Evolutionary conservation across 75 land plant species (phyloP).

Genomic region (Pinus tabuliformis): DNA sequence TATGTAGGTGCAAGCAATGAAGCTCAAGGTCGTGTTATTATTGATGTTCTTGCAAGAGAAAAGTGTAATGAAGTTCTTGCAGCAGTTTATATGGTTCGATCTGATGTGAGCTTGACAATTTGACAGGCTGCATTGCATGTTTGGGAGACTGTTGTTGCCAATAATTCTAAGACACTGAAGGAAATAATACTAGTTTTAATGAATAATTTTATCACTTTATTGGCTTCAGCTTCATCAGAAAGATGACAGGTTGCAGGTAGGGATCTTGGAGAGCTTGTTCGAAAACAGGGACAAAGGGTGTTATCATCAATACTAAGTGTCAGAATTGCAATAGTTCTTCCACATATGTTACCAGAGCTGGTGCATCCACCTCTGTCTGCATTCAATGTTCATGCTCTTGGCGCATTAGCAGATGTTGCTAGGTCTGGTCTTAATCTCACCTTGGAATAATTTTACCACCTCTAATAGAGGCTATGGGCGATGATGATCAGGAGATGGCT

Average conservation of each 20-base stretch:
- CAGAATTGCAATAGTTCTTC: slow-evolving; percentile 92
- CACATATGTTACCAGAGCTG: slow-evolving; percentile 96
- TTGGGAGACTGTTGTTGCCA: slow-evolving; percentile 99
- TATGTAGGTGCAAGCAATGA: slow-evolving; percentile 99
- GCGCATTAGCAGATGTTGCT: slow-evolving; percentile 98
- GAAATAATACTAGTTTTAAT: slow-evolving; percentile 99
- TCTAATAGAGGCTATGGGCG: slow-evolving; percentile 81
- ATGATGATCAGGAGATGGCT: slow-evolving; percentile 71
- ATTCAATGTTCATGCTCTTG: slow-evolving; percentile 98
- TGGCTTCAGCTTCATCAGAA: slow-evolving; percentile 93
- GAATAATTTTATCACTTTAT: slow-evolving; percentile 89
- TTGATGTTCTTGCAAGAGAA: slow-evolving; percentile 86
- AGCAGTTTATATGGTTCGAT: slow-evolving; percentile 97
- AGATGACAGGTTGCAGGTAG: slow-evolving; percentile 99
- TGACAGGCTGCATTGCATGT: slow-evolving; percentile 99
- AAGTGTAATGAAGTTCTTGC: slow-evolving; percentile 98
- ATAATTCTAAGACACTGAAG: slow-evolving; percentile 95
- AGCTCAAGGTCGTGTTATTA: slow-evolving; percentile 98
- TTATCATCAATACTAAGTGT: slow-evolving; percentile 94
- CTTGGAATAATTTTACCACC: slow-evolving; percentile 81
- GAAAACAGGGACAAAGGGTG: slow-evolving; percentile 97
- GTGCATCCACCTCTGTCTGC: slow-evolving; percentile 93
- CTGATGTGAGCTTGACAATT: slow-evolving; percentile 92
- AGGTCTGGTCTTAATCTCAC: slow-evolving; percentile 91
- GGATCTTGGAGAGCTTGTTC: slow-evolving; percentile 94